phyloP scores from a whole-genome alignment of 345 rosid genomes.

The Boechera divaricarpa region DNA sequence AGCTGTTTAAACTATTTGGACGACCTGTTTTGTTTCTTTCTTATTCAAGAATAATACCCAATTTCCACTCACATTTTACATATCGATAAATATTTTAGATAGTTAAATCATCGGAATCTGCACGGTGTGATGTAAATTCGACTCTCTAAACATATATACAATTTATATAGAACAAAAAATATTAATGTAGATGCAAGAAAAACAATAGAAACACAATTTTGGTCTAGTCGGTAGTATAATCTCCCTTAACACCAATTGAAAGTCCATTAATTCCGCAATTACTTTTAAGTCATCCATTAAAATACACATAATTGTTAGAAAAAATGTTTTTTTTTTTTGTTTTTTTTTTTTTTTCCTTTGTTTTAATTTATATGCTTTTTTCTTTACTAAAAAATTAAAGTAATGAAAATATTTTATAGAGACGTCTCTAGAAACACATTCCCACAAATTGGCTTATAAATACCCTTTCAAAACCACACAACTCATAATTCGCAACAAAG shows the following conservation, averaged over 20 bases:
- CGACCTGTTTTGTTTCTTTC: constrained; percentile 44
- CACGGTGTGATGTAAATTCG: background rate
- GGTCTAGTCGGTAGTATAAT: background rate
- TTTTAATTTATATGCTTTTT: constrained; percentile 35
- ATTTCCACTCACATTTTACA: constrained; percentile 12
- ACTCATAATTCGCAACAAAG: constrained; percentile 29
- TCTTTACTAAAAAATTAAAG: constrained; percentile 37
- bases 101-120: background rate
- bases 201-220: background rate
- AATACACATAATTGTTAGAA: background rate
- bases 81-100: background rate
- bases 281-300: background rate
- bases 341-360: background rate
- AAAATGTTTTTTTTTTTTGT: background rate
- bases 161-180: background rate
- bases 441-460: constrained; percentile 30
- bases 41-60: constrained; percentile 8
- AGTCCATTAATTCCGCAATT: background rate
- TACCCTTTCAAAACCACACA: constrained; percentile 34
- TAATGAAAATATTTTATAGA: background rate
- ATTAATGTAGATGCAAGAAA: background rate
- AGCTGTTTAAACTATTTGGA: constrained; percentile 40
- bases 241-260: background rate
- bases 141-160: background rate
- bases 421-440: constrained; percentile 29